Evolutionary conservation across 2,329 filamentous ascomycete genomes (phyloP), one percentile per base, ranked within the genome.

Genomic region (Beauveria asiatica): DNA sequence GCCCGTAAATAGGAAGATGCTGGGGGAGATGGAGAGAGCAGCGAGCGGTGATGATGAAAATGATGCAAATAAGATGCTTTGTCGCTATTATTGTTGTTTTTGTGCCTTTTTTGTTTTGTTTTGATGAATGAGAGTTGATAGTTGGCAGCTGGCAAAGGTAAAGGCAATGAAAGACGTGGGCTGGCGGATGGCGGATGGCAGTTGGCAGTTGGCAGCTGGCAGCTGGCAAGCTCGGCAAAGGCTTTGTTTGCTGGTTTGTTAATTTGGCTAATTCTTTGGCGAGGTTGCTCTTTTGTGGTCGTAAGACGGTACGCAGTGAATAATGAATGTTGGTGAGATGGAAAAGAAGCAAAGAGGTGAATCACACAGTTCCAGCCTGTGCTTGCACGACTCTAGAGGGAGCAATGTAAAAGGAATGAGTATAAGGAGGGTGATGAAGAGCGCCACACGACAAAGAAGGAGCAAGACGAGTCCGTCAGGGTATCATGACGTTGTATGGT

Each of bases 331-430:
- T 33, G 4, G 44, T 21, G 42, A 21, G n/a, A 39, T 16, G 11
- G 23, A 33, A 45, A 16, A 44, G 9, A n/a, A 27, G 7, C 1
- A 39, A 52, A 57, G 11, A 44, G 17, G 41, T 59, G 49, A 59
- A 53, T 59, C 57, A 59, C 42, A 57, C 57, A 53, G 57, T 52
- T 59, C 57, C 57, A 59, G 57, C 57, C 57, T 53, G 57, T 59
- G 57, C 27, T 59, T 46, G 57, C 57, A 37, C 39, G 41, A 59
- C 37, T 42, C 42, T 51, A 23, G 25, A 30, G 21, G 23, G 7
- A 25, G 39, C 27, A 37, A 21, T 10, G 49, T 52, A 16, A 19
- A 58, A 25, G 30, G 33, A 37, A 37, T 37, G 33, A 16, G 11
- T 33, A 33, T 33, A 19, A 21, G 45, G 17, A 17, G 11, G 30